Base-by-base conservation (phyloP, 2,329 filamentous ascomycete genomes). In the Domatiomyces globalis region DNA sequence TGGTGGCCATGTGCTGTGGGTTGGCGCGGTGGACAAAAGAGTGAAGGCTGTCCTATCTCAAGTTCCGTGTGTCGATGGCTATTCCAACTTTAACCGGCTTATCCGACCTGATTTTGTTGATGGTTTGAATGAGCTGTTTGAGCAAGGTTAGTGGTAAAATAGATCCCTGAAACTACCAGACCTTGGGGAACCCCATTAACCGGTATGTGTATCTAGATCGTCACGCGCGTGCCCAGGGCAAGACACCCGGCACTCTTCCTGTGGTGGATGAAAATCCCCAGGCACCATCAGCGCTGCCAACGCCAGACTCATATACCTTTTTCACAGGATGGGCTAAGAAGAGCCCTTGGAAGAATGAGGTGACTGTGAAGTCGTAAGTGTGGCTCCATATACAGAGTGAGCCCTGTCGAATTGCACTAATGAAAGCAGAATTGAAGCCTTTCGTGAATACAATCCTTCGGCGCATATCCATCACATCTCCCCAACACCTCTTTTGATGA, bases 41-140 rank as follows among this genome's bases (percentile, higher is more conserved):
- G 65, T 71, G 45, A 70, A 71, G 53, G 66, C 61, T 15, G 67
- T 71, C 1, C 54, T 71, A 12, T 61, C 56, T 46, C 68, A 70
- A 52, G 63, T 63, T n/a, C 65, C 66, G 19, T 62, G 56, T n/a
- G 63, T 66, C n/a, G 59, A 63, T 55, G 68, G 66, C 15, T 68
- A 60, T 60, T 56, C 56, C n/a, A 69, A 65, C 51, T 65, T 67
- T 52, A 56, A 61, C 53, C 55, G 63, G 1, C 58, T 67, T 18
- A 58, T 66, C n/a, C 60, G 64, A 19, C 56, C 62, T 3, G 67
- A 69, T 56, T 60, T 63, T 49, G 50, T 57, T 10, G 55, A 44
- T 57, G 53, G 53, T 49, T 48, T 65, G 47, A 58, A 62, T 53
- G 51, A 61, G 42, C 55, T 58, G 45, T 63, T 62, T 39, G 55